phyloP scores from a whole-genome alignment of 1,284 basidiomycete genomes.

The Jaminaea rosea region DNA sequence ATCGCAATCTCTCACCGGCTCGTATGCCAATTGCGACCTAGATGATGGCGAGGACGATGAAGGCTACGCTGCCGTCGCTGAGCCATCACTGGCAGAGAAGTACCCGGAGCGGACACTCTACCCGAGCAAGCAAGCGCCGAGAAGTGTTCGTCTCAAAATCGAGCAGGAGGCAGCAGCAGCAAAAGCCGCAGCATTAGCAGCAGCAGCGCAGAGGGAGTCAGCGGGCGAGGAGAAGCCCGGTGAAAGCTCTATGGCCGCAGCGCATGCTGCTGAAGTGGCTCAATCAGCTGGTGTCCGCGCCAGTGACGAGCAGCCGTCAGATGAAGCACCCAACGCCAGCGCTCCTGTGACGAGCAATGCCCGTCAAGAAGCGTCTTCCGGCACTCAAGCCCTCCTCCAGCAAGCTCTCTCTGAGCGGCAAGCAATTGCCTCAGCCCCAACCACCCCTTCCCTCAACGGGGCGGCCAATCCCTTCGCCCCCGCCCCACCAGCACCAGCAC shows the following conservation, averaged over 20 bases:
- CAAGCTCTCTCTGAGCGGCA: neutral
- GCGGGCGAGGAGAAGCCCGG: neutral
- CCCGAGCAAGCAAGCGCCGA: slow-evolving; percentile 9
- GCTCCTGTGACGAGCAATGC: neutral
- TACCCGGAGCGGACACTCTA: neutral
- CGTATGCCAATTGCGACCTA: slow-evolving; percentile 32
- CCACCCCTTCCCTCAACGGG: neutral
- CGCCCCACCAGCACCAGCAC: neutral
- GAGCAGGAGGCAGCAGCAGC: slow-evolving; percentile 6
- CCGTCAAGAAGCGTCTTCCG: neutral
- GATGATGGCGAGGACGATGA: slow-evolving; percentile 4
- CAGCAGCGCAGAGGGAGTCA: neutral
- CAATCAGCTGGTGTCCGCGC: neutral
- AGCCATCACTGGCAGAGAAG: too few relatives aligned
- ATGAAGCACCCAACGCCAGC: neutral
- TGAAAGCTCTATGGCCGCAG: too few relatives aligned
- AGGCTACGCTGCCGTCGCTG: neutral
- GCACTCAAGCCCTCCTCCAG: neutral
- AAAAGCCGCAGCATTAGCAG: neutral
- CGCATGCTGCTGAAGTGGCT: neutral
- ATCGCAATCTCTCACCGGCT: slow-evolving; percentile 14
- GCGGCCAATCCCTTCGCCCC: too few relatives aligned
- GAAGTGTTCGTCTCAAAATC: slow-evolving; percentile 7
- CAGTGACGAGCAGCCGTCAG: neutral
- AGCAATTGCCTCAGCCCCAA: neutral